Conservation (phyloP, 139 green algal species). For the Volvox africanus region DNA sequence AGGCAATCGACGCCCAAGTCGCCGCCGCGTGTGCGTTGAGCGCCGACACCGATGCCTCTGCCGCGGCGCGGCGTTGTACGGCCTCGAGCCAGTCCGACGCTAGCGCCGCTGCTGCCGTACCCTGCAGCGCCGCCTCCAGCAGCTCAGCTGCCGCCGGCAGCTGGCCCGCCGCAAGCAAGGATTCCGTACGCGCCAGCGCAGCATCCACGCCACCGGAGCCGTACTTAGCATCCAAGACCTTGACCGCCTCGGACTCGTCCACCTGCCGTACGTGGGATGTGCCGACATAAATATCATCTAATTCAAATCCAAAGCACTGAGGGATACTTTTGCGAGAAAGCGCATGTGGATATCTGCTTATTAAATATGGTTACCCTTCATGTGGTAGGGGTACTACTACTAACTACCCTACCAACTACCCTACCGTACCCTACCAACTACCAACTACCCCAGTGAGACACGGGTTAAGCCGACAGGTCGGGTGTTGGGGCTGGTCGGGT, state of each 20-base stretch:
- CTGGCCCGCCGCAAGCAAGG: slow-evolving; percentile 34
- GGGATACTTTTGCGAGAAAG: no score
- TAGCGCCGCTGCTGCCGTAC: slow-evolving; percentile 37
- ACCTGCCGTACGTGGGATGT: neutral
- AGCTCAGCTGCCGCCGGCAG: slow-evolving; percentile 39
- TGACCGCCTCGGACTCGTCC: slow-evolving; percentile 4
- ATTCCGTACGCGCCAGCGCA: slow-evolving; percentile 28
- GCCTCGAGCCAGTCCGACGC: slow-evolving; percentile 26
- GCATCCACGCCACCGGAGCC: slow-evolving; percentile 29
- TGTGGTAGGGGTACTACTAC: no score
- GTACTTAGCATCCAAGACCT: neutral
- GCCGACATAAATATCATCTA: no score
- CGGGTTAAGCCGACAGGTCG: no score
- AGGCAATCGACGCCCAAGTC: slow-evolving; percentile 24
- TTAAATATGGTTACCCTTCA: no score
- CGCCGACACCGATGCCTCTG: slow-evolving; percentile 40
- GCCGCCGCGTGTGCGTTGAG: slow-evolving; percentile 47
- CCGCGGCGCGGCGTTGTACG: slow-evolving; percentile 27
- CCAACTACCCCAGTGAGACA: no score
- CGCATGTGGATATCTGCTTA: no score
- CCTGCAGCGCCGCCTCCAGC: slow-evolving; percentile 5
- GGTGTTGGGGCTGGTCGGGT: no score
- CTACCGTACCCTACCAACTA: no score
- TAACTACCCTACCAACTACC: no score
- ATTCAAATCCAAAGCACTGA: no score